Evolutionary conservation across 139 green algal genomes (phyloP).

Genomic region (Coelastrella sp.): DNA sequence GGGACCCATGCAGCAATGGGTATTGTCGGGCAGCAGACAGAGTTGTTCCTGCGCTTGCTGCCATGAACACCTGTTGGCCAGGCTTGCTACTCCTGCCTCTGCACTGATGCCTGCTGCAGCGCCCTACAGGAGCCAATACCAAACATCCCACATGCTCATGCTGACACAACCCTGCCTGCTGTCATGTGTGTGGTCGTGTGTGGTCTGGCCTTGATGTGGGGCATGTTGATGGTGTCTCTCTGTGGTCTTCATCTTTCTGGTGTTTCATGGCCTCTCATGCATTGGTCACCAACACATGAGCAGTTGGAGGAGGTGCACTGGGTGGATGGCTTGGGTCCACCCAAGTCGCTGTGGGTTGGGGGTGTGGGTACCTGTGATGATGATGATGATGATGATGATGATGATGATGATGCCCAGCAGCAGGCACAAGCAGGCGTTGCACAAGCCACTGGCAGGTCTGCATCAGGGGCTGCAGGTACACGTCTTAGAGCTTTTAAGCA

Average conservation of each 20-base stretch:
- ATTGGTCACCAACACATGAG: no score
- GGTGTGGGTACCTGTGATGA: not conserved
- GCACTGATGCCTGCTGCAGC: no score
- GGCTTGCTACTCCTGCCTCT: no score
- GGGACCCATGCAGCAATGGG: not conserved
- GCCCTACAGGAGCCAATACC: no score
- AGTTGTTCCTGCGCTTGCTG: not conserved
- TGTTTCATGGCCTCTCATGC: not conserved
- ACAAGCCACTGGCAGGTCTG: not conserved
- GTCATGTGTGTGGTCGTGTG: not conserved
- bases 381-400: not conserved
- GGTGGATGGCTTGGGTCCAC: constrained; percentile 33
- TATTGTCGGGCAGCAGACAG: not conserved
- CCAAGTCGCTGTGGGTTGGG: not conserved
- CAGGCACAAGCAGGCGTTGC: not conserved
- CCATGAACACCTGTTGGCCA: no score
- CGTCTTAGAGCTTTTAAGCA: constrained; percentile 4
- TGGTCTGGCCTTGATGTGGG: not conserved
- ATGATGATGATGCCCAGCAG: not conserved
- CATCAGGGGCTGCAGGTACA: not conserved
- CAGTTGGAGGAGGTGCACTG: constrained; percentile 44
- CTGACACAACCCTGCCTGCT: not conserved
- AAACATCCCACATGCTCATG: not conserved
- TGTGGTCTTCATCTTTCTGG: not conserved
- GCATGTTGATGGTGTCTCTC: not conserved